Conservation (phyloP, 2,329 filamentous ascomycete genomes). For the Calonectria henricotiae region DNA sequence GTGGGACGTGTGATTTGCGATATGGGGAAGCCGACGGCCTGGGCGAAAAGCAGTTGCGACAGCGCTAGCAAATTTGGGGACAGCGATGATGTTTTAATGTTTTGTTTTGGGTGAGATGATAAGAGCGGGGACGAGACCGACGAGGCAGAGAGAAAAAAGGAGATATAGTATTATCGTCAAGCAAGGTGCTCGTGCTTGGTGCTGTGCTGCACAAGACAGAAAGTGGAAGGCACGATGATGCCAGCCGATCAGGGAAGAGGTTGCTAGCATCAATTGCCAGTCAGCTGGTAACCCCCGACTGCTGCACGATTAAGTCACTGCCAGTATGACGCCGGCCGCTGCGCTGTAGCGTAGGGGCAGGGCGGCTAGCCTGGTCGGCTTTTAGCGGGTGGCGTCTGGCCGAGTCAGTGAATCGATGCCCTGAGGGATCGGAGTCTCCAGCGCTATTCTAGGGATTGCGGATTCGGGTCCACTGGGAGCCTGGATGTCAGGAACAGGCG, state of each 20-base stretch:
- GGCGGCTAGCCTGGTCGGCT: slow-evolving; percentile 25
- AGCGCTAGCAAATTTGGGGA: slow-evolving; percentile 7
- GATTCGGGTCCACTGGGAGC: slow-evolving; percentile 21
- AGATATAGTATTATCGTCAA: slow-evolving; percentile 7
- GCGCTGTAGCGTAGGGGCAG: slow-evolving; percentile 26
- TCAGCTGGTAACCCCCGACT: slow-evolving; percentile 41
- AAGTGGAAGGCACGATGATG: slow-evolving; percentile 32
- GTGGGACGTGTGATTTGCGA: slow-evolving; percentile 6
- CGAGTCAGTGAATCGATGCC: slow-evolving; percentile 38
- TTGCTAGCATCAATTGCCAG: slow-evolving; percentile 48
- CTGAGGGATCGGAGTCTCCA: slow-evolving; percentile 20
- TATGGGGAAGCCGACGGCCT: slow-evolving; percentile 22
- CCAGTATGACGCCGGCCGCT: slow-evolving; percentile 31
- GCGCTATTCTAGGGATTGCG: slow-evolving; percentile 10
- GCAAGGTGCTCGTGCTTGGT: slow-evolving; percentile 3
- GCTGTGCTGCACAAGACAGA: slow-evolving; percentile 23
- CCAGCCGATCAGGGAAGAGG: slow-evolving; percentile 19
- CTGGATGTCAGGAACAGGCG: slow-evolving; percentile 14
- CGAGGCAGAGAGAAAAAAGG: neutral
- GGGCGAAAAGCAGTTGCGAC: neutral
- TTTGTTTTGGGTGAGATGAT: neutral
- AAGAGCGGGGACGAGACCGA: slow-evolving; percentile 5
- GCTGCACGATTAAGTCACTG: slow-evolving; percentile 36
- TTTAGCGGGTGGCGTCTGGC: slow-evolving; percentile 29
- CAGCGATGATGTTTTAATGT: slow-evolving; percentile 5